Evolutionary conservation across 352 stramenopile genomes (phyloP), one percentile per base, ranked within the genome.

Genomic region (Elongisporangium anandrum): DNA sequence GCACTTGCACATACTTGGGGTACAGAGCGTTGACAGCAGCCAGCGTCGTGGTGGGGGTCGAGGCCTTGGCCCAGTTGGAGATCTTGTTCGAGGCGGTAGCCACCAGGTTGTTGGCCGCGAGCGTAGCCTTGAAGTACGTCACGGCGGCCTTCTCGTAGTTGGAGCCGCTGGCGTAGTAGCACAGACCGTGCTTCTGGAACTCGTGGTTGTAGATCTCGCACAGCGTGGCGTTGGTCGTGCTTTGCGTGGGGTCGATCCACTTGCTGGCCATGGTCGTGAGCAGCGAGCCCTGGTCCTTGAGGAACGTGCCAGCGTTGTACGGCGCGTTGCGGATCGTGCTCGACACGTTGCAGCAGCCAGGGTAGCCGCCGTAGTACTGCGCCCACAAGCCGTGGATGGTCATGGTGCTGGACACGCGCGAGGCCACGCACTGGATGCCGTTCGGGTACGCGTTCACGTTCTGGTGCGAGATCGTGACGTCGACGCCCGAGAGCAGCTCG

Each of bases 151-250:
- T 12, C 22, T 70, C 58, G 49, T 72, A 76, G 61, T 79, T 63
- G 8, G 29, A 22, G 20, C 54, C 60, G 29, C 75, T 69, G 8
- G 84, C 80, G 24, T 72, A 75, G 65, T 88, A 94, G 77, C 85
- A 94, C 41, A 92, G 65, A 20, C 85, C 82, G 62, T 94, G 85
- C 69, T 94, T 94, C 69, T 94, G 85, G 70, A 94, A 92, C 71
- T 92, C 82, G 69, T 94, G 82, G 70, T 94, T 88, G 79, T 92
- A 94, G 39, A 90, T 73, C 56, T 91, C 80, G 50, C 85, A 94
- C 48, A 89, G 64, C 52, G 76, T 67, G 38, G 73, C 73, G 52
- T 71, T 66, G 23, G 58, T 66, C 22, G 69, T 73, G n/a, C 60
- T 45, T 51, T 81, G 69, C 23, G 76, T 78, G 0, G 76, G 68